These are phyloP conservation scores for Phytophthora lateralis DNA, from an alignment of 352 stramenopile genomes.

Conservation along the genomic window DNA sequence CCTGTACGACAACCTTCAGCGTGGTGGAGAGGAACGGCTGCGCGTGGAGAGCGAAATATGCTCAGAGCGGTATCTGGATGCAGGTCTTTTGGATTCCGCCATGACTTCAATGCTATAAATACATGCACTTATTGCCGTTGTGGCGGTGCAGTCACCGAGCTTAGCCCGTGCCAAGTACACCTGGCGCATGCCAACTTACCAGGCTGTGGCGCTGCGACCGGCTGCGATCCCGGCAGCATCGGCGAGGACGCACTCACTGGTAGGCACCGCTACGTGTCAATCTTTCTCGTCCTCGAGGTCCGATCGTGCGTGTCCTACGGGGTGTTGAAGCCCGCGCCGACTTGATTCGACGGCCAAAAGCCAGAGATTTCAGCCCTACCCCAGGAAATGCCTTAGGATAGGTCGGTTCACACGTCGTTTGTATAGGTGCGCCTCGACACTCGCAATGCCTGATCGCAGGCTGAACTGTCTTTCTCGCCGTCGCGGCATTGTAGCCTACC, in stretches of 20 bases:
- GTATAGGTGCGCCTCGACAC: constrained; percentile 7
- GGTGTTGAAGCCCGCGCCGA: constrained; percentile 23
- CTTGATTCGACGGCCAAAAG: constrained; percentile 21
- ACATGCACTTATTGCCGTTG: too few relatives aligned
- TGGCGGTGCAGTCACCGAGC: too few relatives aligned
- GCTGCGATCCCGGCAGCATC: constrained; percentile 8
- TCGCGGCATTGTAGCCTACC: constrained; percentile 23
- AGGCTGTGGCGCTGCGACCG: not conserved
- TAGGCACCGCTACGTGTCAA: too few relatives aligned
- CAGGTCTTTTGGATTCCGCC: not conserved
- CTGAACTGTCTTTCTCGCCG: constrained; percentile 16
- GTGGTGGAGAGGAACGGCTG: too few relatives aligned
- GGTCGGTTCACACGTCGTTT: constrained; percentile 5
- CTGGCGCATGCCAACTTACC: not conserved
- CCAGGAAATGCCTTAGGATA: constrained; percentile 6
- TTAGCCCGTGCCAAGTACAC: too few relatives aligned
- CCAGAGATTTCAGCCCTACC: constrained; percentile 1
- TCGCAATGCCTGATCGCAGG: not conserved
- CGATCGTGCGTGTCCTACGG: constrained; percentile 21
- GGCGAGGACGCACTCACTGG: constrained; percentile 1
- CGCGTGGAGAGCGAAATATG: too few relatives aligned
- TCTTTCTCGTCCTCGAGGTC: constrained; percentile 17
- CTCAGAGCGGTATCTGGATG: constrained; percentile 11
- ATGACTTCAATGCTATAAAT: too few relatives aligned
- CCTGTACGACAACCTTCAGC: too few relatives aligned